These are phyloP conservation scores for Coemansia sp. DNA, from an alignment of 192 early-diverging fungal genomes.

Conservation along the genomic window DNA sequence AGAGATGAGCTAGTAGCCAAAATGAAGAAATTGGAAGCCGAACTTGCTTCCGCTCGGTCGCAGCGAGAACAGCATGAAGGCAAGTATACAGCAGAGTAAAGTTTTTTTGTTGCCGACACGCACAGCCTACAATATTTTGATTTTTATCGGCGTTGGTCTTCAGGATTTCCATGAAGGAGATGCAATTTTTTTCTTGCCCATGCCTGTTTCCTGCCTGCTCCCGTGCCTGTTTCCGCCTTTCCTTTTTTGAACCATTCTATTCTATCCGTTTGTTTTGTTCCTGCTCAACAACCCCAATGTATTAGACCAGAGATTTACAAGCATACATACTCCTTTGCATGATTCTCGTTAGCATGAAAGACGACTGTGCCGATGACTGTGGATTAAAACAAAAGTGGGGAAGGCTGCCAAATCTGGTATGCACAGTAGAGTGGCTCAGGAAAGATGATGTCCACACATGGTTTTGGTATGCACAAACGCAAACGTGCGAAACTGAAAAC, in stretches of 20 bases:
- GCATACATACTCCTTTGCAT: too few relatives aligned
- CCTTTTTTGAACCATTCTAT: background rate
- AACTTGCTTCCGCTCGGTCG: slow-evolving; percentile 24
- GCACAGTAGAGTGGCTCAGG: too few relatives aligned
- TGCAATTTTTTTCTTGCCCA: slow-evolving; percentile 6
- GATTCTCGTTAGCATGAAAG: too few relatives aligned
- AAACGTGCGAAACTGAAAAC: too few relatives aligned
- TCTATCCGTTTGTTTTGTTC: background rate
- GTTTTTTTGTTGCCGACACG: background rate
- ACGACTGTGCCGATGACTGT: too few relatives aligned
- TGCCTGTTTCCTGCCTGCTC: slow-evolving; percentile 4
- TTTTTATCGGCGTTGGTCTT: slow-evolving; percentile 1
- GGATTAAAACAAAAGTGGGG: too few relatives aligned
- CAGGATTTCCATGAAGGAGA: slow-evolving; percentile 11
- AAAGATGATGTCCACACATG: too few relatives aligned
- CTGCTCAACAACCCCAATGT: too few relatives aligned
- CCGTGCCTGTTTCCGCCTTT: background rate
- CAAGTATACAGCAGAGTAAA: slow-evolving; percentile 6
- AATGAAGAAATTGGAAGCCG: slow-evolving; percentile 34
- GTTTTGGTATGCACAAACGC: too few relatives aligned
- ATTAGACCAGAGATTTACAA: too few relatives aligned
- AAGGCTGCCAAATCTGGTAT: too few relatives aligned
- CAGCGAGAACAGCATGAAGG: slow-evolving; percentile 44
- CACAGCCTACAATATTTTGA: background rate
- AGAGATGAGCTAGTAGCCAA: slow-evolving; percentile 21